phyloP scores from a whole-genome alignment of 352 stramenopile species.

The Aphanomyces stellatus region DNA sequence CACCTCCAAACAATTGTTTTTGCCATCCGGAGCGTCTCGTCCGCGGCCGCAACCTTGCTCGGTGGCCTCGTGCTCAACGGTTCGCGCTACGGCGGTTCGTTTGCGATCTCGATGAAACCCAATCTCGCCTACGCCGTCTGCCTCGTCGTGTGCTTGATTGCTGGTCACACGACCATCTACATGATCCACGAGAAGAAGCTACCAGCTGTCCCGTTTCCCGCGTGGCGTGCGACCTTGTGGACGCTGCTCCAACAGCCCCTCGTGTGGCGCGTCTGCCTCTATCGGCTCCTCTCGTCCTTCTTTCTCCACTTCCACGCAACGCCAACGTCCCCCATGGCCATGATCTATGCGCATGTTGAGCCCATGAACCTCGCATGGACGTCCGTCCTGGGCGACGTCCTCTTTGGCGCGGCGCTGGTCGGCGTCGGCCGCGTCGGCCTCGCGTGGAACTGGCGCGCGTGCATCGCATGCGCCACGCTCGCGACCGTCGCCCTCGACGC shows the following conservation, averaged over 20 bases:
- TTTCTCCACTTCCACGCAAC: conserved; percentile 43
- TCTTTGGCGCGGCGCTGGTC: conserved; percentile 32
- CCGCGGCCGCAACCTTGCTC: not conserved
- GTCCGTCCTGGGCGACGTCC: conserved; percentile 33
- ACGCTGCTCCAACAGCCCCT: conserved; percentile 40
- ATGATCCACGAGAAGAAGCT: conserved; percentile 35
- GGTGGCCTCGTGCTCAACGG: conserved; percentile 35
- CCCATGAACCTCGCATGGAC: conserved; percentile 49
- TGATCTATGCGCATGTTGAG: conserved; percentile 41
- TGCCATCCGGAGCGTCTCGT: not conserved
- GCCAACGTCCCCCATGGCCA: conserved; percentile 36
- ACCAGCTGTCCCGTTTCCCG: conserved; percentile 20
- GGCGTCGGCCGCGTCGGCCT: conserved; percentile 34
- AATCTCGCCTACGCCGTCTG: conserved; percentile 32
- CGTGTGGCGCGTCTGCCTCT: conserved; percentile 43
- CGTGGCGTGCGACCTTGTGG: conserved; percentile 36
- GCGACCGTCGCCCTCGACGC: conserved; percentile 49
- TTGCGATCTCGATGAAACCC: conserved; percentile 39
- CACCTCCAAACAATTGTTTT: conserved; percentile 2
- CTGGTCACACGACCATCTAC: conserved; percentile 6
- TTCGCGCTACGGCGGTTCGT: conserved; percentile 35
- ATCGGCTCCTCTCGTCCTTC: conserved; percentile 41
- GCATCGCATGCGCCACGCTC: conserved; percentile 27
- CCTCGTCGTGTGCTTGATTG: not conserved
- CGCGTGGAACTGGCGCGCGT: conserved; percentile 37